These are phyloP conservation scores for Euclidium syriacum DNA, from an alignment of 345 rosid species.

Conservation along the genomic window DNA sequence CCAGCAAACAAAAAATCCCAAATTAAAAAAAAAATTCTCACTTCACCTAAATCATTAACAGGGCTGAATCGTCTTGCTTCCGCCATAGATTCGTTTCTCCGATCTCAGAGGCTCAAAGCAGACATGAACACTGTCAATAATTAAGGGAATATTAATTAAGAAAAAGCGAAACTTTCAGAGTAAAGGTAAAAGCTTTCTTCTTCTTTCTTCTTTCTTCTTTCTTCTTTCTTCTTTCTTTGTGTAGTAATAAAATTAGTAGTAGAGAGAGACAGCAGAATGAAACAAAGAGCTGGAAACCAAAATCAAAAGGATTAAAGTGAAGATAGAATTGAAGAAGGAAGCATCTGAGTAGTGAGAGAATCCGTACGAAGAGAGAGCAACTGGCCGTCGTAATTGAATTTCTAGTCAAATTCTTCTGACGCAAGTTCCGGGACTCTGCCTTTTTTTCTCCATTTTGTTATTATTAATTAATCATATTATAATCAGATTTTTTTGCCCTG, in stretches of 20 bases:
- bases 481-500: neutral
- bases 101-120: constrained; percentile 21
- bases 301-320: constrained; percentile 16
- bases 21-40: neutral
- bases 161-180: neutral
- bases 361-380: constrained; percentile 15
- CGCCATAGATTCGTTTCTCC: constrained; percentile 24
- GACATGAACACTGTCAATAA: constrained; percentile 14
- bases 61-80: constrained; percentile 29
- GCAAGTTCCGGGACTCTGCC: constrained; percentile 31
- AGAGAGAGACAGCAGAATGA: constrained; percentile 14
- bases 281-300: neutral
- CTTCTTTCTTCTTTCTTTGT: constrained; percentile 2
- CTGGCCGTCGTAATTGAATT: constrained; percentile 32
- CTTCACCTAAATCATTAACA: constrained; percentile 27
- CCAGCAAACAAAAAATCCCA: neutral
- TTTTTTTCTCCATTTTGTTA: neutral
- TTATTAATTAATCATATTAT: neutral
- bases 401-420: constrained; percentile 30
- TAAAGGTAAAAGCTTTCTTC: constrained; percentile 19
- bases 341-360: constrained; percentile 32
- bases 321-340: constrained; percentile 16
- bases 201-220: neutral
- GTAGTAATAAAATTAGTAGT: too few relatives aligned
- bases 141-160: neutral